These are phyloP conservation scores for Posidonia oceanica DNA, from an alignment of 116 monocot species.

Conservation along the genomic window DNA sequence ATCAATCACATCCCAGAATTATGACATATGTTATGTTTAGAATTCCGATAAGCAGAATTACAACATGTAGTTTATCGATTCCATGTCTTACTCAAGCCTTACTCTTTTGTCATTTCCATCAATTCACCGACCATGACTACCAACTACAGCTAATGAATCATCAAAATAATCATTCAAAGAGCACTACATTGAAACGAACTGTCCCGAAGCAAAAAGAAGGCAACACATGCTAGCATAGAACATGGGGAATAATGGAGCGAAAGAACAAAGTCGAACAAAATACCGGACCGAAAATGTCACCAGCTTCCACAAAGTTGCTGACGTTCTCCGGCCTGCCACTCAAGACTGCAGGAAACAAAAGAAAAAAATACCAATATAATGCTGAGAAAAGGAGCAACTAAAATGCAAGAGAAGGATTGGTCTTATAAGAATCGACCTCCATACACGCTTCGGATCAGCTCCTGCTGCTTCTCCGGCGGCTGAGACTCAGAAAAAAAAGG, in stretches of 20 bases:
- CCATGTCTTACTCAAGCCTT: too few relatives aligned
- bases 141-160: too few relatives aligned
- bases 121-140: too few relatives aligned
- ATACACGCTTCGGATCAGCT: slow-evolving; percentile 66
- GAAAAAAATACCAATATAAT: background rate
- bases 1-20: too few relatives aligned
- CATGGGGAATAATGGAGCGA: background rate
- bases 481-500: slow-evolving; percentile 11
- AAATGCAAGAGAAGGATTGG: background rate
- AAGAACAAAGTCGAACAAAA: background rate
- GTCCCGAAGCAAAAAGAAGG: too few relatives aligned
- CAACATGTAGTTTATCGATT: too few relatives aligned
- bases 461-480: slow-evolving; percentile 92
- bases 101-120: too few relatives aligned
- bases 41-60: too few relatives aligned
- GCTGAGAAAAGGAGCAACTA: background rate
- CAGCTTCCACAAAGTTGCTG: slow-evolving; percentile 64
- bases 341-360: slow-evolving; percentile 30
- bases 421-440: slow-evolving; percentile 25
- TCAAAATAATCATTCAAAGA: too few relatives aligned
- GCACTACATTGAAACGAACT: too few relatives aligned
- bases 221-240: too few relatives aligned
- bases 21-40: too few relatives aligned
- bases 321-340: slow-evolving; percentile 60
- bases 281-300: slow-evolving; percentile 78